These are phyloP conservation scores for Metschnikowia cubensis DNA, from an alignment of 805 yeast genomes.

Conservation along the genomic window DNA sequence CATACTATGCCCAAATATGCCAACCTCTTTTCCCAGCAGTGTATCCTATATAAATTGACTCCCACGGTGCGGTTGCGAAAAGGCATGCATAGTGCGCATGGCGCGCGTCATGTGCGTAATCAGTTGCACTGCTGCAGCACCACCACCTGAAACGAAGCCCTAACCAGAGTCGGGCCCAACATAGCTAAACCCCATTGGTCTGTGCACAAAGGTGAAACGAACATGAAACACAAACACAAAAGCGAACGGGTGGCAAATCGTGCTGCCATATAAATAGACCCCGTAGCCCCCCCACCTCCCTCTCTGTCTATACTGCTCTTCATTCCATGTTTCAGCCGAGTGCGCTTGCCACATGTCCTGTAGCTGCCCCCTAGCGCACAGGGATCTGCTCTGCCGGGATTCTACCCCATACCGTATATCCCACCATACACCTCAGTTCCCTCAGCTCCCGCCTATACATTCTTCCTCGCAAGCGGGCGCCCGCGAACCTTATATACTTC, in stretches of 20 bases:
- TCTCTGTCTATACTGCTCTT: not conserved
- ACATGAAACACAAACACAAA: too few species aligned
- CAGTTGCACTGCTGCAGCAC: not conserved
- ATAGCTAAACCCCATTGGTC: not conserved
- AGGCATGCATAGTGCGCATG: not conserved
- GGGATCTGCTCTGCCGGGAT: constrained; percentile 3
- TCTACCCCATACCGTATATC: not conserved
- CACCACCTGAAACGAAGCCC: not conserved
- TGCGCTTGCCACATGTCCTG: constrained; percentile 5
- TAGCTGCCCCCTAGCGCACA: constrained; percentile 5
- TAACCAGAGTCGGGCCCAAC: not conserved
- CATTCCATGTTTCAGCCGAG: not conserved
- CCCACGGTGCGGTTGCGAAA: constrained; percentile 4
- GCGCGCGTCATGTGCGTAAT: constrained; percentile 2
- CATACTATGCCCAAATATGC: too few species aligned
- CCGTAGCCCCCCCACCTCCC: not conserved
- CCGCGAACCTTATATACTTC: not conserved
- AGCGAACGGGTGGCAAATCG: too few species aligned
- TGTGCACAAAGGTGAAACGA: not conserved
- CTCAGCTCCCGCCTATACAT: not conserved
- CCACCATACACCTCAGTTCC: not conserved
- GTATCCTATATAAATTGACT: not conserved
- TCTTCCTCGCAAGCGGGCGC: not conserved
- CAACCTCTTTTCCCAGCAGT: not conserved
- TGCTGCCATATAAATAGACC: too few species aligned